These are phyloP conservation scores for Globomyces sp. DNA, from an alignment of 371 early-diverging fungal genomes.

Conservation along the genomic window DNA sequence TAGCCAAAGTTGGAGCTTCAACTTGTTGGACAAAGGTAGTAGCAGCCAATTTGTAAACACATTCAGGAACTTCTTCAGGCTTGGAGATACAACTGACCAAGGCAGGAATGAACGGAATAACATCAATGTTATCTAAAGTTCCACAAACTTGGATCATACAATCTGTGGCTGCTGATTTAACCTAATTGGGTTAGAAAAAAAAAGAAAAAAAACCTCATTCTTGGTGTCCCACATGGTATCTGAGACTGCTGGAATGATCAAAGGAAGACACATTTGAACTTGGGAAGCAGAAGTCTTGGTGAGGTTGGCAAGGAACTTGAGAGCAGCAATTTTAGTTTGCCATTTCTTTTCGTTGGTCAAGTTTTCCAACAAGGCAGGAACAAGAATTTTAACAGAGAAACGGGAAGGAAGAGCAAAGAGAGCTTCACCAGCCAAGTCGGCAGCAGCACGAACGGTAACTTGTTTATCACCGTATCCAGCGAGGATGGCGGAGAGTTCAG, in stretches of 20 bases:
- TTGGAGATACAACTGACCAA: slow-evolving; percentile 65
- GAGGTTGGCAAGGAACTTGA: slow-evolving; percentile 53
- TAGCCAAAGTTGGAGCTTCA: slow-evolving; percentile 65
- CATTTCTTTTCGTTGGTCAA: slow-evolving; percentile 71
- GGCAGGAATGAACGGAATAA: slow-evolving; percentile 66
- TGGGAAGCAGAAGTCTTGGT: slow-evolving; percentile 59
- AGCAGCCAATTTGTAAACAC: slow-evolving; percentile 63
- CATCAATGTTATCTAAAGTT: slow-evolving; percentile 77
- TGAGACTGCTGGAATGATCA: slow-evolving; percentile 63
- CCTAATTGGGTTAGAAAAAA: not conserved
- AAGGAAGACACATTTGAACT: slow-evolving; percentile 58
- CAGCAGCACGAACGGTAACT: slow-evolving; percentile 38
- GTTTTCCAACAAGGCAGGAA: slow-evolving; percentile 64
- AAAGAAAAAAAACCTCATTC: slow-evolving; percentile 49
- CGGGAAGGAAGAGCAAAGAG: slow-evolving; percentile 36
- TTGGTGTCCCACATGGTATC: slow-evolving; percentile 65
- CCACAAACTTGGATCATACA: slow-evolving; percentile 68
- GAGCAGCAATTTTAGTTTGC: slow-evolving; percentile 73
- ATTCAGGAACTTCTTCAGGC: slow-evolving; percentile 58
- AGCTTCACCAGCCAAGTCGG: slow-evolving; percentile 30
- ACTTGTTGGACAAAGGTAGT: slow-evolving; percentile 72
- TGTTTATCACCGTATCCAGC: slow-evolving; percentile 49
- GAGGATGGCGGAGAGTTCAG: slow-evolving; percentile 59
- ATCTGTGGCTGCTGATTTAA: slow-evolving; percentile 35
- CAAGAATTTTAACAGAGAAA: slow-evolving; percentile 38